Conservation (phyloP, 2,329 filamentous ascomycete species). For the Cucurbitaria berberidis region DNA sequence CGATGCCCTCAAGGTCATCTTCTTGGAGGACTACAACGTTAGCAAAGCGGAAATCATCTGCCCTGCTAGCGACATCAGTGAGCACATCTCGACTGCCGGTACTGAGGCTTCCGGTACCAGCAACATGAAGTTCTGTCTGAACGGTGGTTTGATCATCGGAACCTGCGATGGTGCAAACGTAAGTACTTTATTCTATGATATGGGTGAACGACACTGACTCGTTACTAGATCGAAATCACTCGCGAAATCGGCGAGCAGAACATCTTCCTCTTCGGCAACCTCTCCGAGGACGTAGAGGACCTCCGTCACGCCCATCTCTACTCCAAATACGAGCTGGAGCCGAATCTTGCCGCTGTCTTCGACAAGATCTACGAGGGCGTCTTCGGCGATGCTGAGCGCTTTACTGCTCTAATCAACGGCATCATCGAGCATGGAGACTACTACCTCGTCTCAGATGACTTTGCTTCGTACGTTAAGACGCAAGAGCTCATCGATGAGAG, state of each 20-base stretch:
- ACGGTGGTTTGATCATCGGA: constrained; percentile 95
- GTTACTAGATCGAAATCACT: constrained; percentile 84
- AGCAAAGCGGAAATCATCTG: constrained; percentile 98
- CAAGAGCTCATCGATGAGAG: constrained; percentile 90
- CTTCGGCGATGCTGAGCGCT: constrained; percentile 81
- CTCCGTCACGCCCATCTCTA: constrained; percentile 90
- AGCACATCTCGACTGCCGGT: constrained; percentile 97
- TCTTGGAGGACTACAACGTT: constrained; percentile 98
- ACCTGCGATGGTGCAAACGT: constrained; percentile 98
- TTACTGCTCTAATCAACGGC: constrained; percentile 80
- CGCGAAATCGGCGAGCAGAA: constrained; percentile 96
- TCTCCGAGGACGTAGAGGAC: constrained; percentile 95
- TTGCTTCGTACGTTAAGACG: constrained; percentile 91
- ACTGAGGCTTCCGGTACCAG: constrained; percentile 89
- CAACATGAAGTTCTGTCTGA: constrained; percentile 99
- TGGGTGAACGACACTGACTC: constrained; percentile 2
- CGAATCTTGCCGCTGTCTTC: constrained; percentile 81
- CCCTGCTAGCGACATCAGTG: constrained; percentile 93
- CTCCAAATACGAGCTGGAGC: constrained; percentile 76
- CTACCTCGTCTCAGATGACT: constrained; percentile 97
- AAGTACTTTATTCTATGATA: constrained; percentile 51
- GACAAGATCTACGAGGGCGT: constrained; percentile 76
- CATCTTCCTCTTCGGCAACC: constrained; percentile 97
- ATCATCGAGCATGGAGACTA: constrained; percentile 95
- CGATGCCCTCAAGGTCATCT: constrained; percentile 94